phyloP scores from a whole-genome alignment of 306 rosid genomes.

The Cucumis sativus region Cucumber_9930_V3 NC_026655.2:26917501-26918000 shows the following conservation, averaged over 20 bases:
- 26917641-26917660: conserved; percentile 48
- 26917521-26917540: conserved; percentile 36
- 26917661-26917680: conserved; percentile 56
- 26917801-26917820: neutral
- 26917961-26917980: neutral
- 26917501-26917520: conserved; percentile 48
- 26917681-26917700: conserved; percentile 56
- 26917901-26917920: neutral
- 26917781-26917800: neutral
- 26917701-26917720: conserved; percentile 59
- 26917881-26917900: neutral
- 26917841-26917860: neutral
- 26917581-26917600: conserved; percentile 65
- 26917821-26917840: neutral
- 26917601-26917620: conserved; percentile 51
- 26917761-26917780: neutral
- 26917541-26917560: conserved; percentile 52
- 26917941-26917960: neutral
- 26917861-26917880: neutral
- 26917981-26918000: neutral
- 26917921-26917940: neutral
- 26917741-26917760: conserved; percentile 39
- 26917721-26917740: conserved; percentile 57
- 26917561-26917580: conserved; percentile 55
- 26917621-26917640: conserved; percentile 61